Evolutionary conservation across 768 basidiomycete species (phyloP).

Genomic region (Hygrophoropsis aurantiaca): DNA sequence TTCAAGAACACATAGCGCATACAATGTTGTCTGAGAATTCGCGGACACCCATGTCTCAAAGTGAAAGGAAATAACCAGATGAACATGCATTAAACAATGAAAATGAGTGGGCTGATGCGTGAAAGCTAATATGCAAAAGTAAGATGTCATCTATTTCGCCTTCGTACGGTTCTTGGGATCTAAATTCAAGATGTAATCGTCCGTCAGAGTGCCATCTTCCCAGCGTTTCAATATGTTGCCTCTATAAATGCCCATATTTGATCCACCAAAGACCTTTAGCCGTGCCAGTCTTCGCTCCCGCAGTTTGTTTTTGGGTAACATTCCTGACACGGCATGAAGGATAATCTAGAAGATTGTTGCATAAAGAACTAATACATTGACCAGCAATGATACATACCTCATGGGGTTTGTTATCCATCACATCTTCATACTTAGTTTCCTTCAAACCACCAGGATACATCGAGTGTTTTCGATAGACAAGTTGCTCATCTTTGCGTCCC

Average conservation of each 20-base stretch:
- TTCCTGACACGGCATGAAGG: constrained; percentile 92
- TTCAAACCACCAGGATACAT: constrained; percentile 94
- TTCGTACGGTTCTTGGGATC: constrained; percentile 17
- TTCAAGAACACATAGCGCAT: constrained; percentile 63
- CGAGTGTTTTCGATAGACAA: constrained; percentile 85
- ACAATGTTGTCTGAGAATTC: constrained; percentile 9
- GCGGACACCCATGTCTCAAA: too few species aligned
- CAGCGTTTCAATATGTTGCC: constrained; percentile 79
- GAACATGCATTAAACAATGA: too few species aligned
- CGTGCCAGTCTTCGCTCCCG: constrained; percentile 86
- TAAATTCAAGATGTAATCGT: constrained; percentile 28
- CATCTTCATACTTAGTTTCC: constrained; percentile 79
- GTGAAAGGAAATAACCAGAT: neutral
- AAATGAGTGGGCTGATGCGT: constrained; percentile 2
- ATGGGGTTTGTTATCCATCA: constrained; percentile 87
- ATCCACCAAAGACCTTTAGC: constrained; percentile 82
- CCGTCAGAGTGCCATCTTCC: constrained; percentile 74
- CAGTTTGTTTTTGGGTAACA: constrained; percentile 98
- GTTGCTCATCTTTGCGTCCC: constrained; percentile 84
- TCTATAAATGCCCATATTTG: constrained; percentile 74
- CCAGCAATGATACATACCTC: constrained; percentile 55
- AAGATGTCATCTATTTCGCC: constrained; percentile 9
- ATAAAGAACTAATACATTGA: neutral
- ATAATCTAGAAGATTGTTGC: constrained; percentile 65
- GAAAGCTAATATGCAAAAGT: neutral